Base-by-base conservation (phyloP, 176 grass and related monocot species). In the Aegilops tauschii region DNA sequence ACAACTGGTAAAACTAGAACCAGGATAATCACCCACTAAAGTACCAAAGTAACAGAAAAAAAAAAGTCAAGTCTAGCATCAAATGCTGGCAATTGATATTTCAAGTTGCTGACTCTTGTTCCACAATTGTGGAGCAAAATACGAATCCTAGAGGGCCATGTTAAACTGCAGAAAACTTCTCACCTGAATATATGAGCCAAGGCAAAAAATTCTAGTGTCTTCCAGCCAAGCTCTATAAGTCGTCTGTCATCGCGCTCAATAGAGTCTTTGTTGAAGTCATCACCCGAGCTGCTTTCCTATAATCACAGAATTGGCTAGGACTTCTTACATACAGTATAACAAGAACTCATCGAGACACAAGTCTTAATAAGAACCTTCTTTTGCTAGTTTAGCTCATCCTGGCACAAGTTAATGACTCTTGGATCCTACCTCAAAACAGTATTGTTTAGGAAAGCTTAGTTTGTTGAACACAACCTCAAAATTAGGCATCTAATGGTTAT, bases 111-210 rank as follows among this genome's bases (percentile, higher is more conserved):
- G 17, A 35, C n/a, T 45, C 36, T 18, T 47, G n/a, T n/a, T 69
- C 34, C 40, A 79, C 12, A 81, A 29, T 9, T 70, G 63, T 63
- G 29, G 39, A 76, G 50, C 59, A 76, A 80, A 85, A 77, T 61
- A 80, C 45, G 6, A n/a, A 73, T 21, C 71, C 28, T 65, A 73
- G 20, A 85, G 68, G 28, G 27, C 27, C 68, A 66, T 1, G 29
- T 79, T 79, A 5, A 88, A 79, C 65, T 50, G 29, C 59, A 82
- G 9, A 82, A 30, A 32, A 80, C 16, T 56, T 61, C 49, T 82
- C 83, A 96, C 97, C 87, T 99, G 82, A 94, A 99, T 84, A 99
- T 93, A 90, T 99, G 97, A 81, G 84, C 76, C 42, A 99, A 80
- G 35, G 92, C 87, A 94, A 99, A 99, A 85, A 94, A 89, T 92